Conservation (phyloP, 768 basidiomycete genomes). For the Pisolithus tinctorius region DNA sequence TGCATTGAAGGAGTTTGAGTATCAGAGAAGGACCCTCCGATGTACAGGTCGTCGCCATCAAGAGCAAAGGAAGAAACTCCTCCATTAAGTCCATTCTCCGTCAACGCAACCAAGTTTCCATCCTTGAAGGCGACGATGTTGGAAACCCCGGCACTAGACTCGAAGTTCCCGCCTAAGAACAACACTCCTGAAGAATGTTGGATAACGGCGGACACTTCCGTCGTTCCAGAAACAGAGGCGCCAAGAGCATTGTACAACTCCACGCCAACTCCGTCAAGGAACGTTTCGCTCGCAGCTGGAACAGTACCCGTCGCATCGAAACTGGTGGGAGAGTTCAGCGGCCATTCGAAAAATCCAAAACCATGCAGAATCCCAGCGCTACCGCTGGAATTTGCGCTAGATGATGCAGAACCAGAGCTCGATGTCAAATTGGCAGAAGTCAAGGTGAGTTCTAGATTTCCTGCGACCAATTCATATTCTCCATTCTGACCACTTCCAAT, state of each 20-base stretch:
- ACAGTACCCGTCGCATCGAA: slow-evolving; percentile 57
- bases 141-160: slow-evolving; percentile 47
- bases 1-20: slow-evolving; percentile 48
- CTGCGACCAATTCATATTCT: slow-evolving; percentile 80
- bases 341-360: slow-evolving; percentile 92
- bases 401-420: slow-evolving; percentile 21
- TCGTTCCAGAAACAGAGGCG: slow-evolving; percentile 28
- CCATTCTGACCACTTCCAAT: slow-evolving; percentile 55
- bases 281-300: slow-evolving; percentile 64
- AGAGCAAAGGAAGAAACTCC: slow-evolving; percentile 63
- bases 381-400: slow-evolving; percentile 26
- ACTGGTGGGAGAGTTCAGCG: slow-evolving; percentile 36
- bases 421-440: slow-evolving; percentile 49
- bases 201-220: slow-evolving; percentile 47
- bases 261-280: slow-evolving; percentile 56
- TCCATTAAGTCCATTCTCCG: slow-evolving; percentile 74
- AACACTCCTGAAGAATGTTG: slow-evolving; percentile 61
- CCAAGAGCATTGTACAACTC: slow-evolving; percentile 59
- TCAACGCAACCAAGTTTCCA: slow-evolving; percentile 45
- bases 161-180: slow-evolving; percentile 76
- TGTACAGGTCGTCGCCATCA: slow-evolving; percentile 59
- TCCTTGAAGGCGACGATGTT: slow-evolving; percentile 73
- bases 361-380: slow-evolving; percentile 36
- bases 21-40: slow-evolving; percentile 85
- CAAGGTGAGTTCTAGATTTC: slow-evolving; percentile 74